These are phyloP conservation scores for Globisporangium cederbergense DNA, from an alignment of 352 stramenopile species.

Conservation along the genomic window DNA sequence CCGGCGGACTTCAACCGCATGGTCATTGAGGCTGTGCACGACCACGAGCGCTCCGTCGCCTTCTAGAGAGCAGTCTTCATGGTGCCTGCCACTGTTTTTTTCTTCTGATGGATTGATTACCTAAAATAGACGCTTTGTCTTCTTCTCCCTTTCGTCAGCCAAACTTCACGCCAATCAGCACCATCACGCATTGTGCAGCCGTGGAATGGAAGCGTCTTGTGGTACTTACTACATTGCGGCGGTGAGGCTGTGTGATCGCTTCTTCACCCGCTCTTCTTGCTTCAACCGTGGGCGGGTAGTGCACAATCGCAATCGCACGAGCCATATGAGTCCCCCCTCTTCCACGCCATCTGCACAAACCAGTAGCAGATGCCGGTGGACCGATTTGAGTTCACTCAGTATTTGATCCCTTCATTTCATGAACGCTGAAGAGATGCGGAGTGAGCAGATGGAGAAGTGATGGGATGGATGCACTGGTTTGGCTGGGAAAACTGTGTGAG, in stretches of 20 bases:
- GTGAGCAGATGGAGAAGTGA: slow-evolving; percentile 8
- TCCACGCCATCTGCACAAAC: neutral
- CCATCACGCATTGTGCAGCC: neutral
- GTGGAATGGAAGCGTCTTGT: neutral
- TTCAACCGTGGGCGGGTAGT: neutral
- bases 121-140: neutral
- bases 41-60: slow-evolving; percentile 42
- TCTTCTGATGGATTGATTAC: neutral
- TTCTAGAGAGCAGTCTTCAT: neutral
- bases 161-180: neutral
- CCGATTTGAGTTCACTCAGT: neutral
- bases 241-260: neutral
- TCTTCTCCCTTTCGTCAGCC: neutral
- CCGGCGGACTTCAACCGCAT: slow-evolving; percentile 70
- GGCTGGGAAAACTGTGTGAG: neutral
- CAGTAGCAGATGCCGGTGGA: neutral
- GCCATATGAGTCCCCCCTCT: neutral
- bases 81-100: neutral
- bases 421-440: slow-evolving; percentile 10
- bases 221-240: neutral
- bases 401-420: neutral
- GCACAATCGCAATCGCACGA: neutral
- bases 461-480: slow-evolving; percentile 8
- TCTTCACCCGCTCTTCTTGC: no score
- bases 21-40: slow-evolving; percentile 61